Evolutionary conservation across 2,329 filamentous ascomycete genomes (phyloP).

Genomic region (Pestalotiopsis fici): DNA sequence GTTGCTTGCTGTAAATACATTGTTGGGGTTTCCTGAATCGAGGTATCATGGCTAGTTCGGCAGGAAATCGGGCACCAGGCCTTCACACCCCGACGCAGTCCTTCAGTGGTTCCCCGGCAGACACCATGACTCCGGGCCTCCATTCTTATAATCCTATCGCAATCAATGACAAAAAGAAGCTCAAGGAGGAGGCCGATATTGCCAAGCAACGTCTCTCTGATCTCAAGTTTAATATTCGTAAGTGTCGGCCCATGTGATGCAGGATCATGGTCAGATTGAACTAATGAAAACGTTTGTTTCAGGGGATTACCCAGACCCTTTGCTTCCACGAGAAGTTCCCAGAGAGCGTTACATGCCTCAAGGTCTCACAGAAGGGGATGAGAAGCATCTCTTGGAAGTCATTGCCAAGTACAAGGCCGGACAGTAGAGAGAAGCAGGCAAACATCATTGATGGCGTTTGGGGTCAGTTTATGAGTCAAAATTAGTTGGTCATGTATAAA

Average conservation of each 20-base stretch:
- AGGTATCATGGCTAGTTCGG: constrained; percentile 17
- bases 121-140: constrained; percentile 23
- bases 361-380: constrained; percentile 41
- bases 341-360: constrained; percentile 35
- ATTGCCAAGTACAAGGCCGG: constrained; percentile 26
- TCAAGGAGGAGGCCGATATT: constrained; percentile 44
- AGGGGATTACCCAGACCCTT: constrained; percentile 48
- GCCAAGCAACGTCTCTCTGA: constrained; percentile 41
- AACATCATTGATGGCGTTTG: background rate
- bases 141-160: constrained; percentile 18
- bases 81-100: constrained; percentile 31
- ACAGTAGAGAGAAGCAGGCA: background rate
- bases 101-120: constrained; percentile 25
- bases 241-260: constrained; percentile 12
- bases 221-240: constrained; percentile 48
- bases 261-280: background rate
- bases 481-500: too few species aligned
- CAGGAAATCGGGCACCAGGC: constrained; percentile 17
- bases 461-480: background rate
- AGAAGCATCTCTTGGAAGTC: constrained; percentile 38
- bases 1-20: background rate
- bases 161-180: constrained; percentile 34
- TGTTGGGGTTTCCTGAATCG: background rate
- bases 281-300: background rate
- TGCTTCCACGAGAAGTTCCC: constrained; percentile 36